A percentile compares a stretch with the other conserved stretches of the same genome.
phyloP scores from a whole-genome alignment of 306 rosid species.

The Cicer pinnatifidum region DNA sequence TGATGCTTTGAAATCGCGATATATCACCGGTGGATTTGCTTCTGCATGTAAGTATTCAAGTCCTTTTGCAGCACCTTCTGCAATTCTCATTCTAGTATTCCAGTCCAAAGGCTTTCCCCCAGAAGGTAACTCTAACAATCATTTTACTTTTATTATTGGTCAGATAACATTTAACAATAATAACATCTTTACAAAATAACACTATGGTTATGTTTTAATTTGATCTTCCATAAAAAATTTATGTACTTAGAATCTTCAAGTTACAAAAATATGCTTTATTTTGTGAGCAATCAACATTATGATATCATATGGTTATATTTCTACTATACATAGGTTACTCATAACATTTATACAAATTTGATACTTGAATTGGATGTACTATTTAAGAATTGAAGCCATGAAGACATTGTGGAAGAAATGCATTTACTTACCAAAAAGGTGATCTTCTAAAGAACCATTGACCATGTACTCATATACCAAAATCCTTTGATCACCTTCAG shows the following conservation, averaged over 20 bases:
- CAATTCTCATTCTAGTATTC: slow-evolving; percentile 83
- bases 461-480: slow-evolving; percentile 87
- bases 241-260: slow-evolving; percentile 1
- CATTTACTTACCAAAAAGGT: slow-evolving; percentile 77
- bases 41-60: slow-evolving; percentile 83
- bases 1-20: slow-evolving; percentile 87
- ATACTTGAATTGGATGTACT: slow-evolving; percentile 10
- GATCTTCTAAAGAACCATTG: slow-evolving; percentile 89
- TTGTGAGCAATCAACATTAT: slow-evolving; percentile 10
- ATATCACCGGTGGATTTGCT: slow-evolving; percentile 86
- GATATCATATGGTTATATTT: neutral
- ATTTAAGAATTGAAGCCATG: slow-evolving; percentile 7
- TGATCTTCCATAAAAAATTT: no score
- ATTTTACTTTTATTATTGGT: slow-evolving; percentile 40
- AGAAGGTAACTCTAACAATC: slow-evolving; percentile 53
- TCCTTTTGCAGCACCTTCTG: slow-evolving; percentile 89
- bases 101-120: slow-evolving; percentile 68
- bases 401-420: slow-evolving; percentile 17
- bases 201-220: neutral
- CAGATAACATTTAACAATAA: slow-evolving; percentile 8
- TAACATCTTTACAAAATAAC: neutral
- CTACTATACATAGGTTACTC: neutral
- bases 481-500: slow-evolving; percentile 81
- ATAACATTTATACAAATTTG: slow-evolving; percentile 9
- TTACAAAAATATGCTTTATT: slow-evolving; percentile 20